A percentile compares a stretch with the other conserved stretches of the same genome.
These are phyloP conservation scores for Ophiobolus disseminans DNA, from an alignment of 2,329 filamentous ascomycete species.

Conservation along the genomic window DNA sequence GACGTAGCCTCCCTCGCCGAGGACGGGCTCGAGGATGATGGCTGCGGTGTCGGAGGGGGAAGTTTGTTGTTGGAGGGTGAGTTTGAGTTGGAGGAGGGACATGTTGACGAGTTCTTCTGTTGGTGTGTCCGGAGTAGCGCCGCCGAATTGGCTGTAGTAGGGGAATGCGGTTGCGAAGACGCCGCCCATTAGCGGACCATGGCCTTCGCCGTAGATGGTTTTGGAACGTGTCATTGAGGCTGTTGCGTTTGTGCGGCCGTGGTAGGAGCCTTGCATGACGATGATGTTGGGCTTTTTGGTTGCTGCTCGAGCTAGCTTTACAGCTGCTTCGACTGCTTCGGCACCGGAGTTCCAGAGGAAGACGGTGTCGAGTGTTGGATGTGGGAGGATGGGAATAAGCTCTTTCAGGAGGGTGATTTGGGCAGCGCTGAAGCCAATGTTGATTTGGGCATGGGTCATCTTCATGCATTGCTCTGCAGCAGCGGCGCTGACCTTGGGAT, in stretches of 20 bases:
- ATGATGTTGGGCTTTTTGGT: constrained; percentile 42
- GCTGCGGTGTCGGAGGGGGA: constrained; percentile 37
- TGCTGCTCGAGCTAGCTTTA: constrained; percentile 37
- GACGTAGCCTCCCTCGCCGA: constrained; percentile 41
- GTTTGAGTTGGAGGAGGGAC: constrained; percentile 33
- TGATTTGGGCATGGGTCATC: constrained; percentile 40
- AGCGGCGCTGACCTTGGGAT: constrained; percentile 40
- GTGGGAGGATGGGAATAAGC: constrained; percentile 37
- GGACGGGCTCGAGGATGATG: constrained; percentile 38
- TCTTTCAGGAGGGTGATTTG: constrained; percentile 38
- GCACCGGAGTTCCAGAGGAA: constrained; percentile 43
- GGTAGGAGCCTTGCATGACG: constrained; percentile 43
- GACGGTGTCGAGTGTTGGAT: constrained; percentile 35
- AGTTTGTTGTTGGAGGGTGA: constrained; percentile 36
- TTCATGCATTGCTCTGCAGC: constrained; percentile 39
- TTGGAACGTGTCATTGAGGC: constrained; percentile 41
- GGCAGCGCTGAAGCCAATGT: constrained; percentile 39
- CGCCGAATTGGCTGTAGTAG: constrained; percentile 38
- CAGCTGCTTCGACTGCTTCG: constrained; percentile 38
- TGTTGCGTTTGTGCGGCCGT: constrained; percentile 39
- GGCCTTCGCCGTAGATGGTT: constrained; percentile 40
- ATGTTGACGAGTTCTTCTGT: constrained; percentile 33
- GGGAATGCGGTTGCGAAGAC: constrained; percentile 40
- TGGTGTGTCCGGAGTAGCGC: constrained; percentile 29
- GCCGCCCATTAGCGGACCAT: constrained; percentile 39